Conservation (phyloP, 2,329 filamentous ascomycete species). For the Orbilia blumenaviensis region DNA sequence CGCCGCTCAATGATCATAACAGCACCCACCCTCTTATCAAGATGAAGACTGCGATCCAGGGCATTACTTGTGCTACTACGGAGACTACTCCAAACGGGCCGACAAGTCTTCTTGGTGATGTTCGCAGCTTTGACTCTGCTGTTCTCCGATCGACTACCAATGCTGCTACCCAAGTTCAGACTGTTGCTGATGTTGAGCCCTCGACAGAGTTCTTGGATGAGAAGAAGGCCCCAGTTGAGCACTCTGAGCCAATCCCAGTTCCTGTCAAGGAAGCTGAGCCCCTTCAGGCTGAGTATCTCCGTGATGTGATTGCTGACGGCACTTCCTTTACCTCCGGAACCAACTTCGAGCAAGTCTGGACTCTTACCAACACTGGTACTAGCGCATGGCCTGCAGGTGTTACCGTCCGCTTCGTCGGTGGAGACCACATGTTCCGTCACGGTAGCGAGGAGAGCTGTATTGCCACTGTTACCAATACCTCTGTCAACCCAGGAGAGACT, state of each 20-base stretch:
- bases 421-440: slow-evolving; percentile 94
- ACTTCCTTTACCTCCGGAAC: slow-evolving; percentile 74
- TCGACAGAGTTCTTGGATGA: slow-evolving; percentile 62
- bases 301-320: slow-evolving; percentile 81
- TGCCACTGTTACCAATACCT: slow-evolving; percentile 76
- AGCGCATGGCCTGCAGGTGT: slow-evolving; percentile 86
- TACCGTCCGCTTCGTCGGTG: slow-evolving; percentile 88
- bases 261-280: slow-evolving; percentile 58
- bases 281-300: slow-evolving; percentile 75
- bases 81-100: slow-evolving; percentile 74
- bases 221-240: slow-evolving; percentile 59
- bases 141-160: slow-evolving; percentile 62
- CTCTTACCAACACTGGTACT: slow-evolving; percentile 83
- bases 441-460: slow-evolving; percentile 71
- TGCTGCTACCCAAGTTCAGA: slow-evolving; percentile 72
- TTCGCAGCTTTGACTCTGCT: slow-evolving; percentile 33
- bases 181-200: slow-evolving; percentile 76
- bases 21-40: slow-evolving; percentile 96
- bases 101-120: slow-evolving; percentile 44
- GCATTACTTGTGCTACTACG: slow-evolving; percentile 84
- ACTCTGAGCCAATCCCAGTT: slow-evolving; percentile 56
- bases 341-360: slow-evolving; percentile 90
- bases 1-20: slow-evolving; percentile 85
- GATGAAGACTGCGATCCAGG: slow-evolving; percentile 90
- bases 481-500: slow-evolving; percentile 77